Evolutionary conservation across 352 stramenopile genomes (phyloP).

Genomic region (Elongisporangium undulatum): DNA sequence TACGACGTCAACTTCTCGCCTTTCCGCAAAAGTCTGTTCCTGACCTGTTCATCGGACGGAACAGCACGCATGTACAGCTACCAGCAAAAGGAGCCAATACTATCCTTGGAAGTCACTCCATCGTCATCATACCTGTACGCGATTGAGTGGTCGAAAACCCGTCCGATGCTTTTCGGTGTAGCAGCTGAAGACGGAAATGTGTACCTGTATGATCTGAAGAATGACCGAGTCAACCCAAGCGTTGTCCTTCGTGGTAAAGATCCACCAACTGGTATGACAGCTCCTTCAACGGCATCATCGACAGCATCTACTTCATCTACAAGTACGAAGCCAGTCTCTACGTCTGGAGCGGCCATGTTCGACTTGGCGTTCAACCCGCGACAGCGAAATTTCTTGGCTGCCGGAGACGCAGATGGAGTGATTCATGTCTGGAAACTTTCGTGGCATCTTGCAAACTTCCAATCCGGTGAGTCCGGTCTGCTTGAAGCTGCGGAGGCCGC

Average conservation of each 20-base stretch:
- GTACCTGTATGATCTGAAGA: constrained; percentile 75
- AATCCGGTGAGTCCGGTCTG: constrained; percentile 55
- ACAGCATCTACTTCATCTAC: constrained; percentile 4
- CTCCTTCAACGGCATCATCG: constrained; percentile 1
- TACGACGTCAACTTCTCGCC: constrained; percentile 79
- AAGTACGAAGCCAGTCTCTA: neutral
- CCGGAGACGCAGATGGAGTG: constrained; percentile 50
- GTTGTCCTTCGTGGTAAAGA: constrained; percentile 40
- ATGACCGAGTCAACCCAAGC: constrained; percentile 36
- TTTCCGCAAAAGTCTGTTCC: constrained; percentile 79
- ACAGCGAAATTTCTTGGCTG: constrained; percentile 81
- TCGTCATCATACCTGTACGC: constrained; percentile 72
- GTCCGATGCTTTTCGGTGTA: constrained; percentile 70
- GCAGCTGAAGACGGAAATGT: constrained; percentile 66
- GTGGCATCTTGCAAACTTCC: constrained; percentile 77
- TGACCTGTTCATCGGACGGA: constrained; percentile 76
- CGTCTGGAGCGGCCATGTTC: constrained; percentile 38
- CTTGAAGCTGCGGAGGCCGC: constrained; percentile 37
- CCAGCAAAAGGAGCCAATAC: constrained; percentile 50
- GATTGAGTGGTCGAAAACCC: constrained; percentile 68
- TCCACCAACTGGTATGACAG: constrained; percentile 5
- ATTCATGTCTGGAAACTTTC: constrained; percentile 84
- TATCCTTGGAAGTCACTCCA: constrained; percentile 61
- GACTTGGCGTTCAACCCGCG: constrained; percentile 74
- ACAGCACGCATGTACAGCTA: constrained; percentile 74